Evolutionary conservation across 495 filamentous ascomycete species (phyloP).

Genomic region (Tetracladium setigerum): DNA sequence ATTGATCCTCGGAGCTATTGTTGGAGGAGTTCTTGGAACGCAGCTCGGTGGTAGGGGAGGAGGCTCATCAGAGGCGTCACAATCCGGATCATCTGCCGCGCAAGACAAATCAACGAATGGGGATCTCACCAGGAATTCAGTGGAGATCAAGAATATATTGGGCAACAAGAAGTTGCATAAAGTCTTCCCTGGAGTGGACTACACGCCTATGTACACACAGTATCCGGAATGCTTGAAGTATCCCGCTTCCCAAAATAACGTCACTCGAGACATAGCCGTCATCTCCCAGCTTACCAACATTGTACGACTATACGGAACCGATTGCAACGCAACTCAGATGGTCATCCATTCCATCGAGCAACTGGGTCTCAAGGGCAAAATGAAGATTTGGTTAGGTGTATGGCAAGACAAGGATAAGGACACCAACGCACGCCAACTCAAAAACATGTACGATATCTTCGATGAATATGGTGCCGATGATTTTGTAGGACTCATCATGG

Average conservation of each 20-base stretch:
- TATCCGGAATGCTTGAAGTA: constrained; percentile 77
- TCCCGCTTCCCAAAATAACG: constrained; percentile 84
- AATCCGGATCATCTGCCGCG: constrained; percentile 8
- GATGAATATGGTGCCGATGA: constrained; percentile 54
- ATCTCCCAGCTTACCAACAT: constrained; percentile 87
- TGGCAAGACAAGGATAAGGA: constrained; percentile 84
- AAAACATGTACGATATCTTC: constrained; percentile 74
- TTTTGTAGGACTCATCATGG: constrained; percentile 84
- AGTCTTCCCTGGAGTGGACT: constrained; percentile 96
- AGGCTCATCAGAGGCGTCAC: constrained; percentile 4
- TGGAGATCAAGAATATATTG: constrained; percentile 75
- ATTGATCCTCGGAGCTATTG: constrained; percentile 60
- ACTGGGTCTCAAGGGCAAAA: constrained; percentile 57
- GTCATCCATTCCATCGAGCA: constrained; percentile 73
- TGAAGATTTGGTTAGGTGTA: constrained; percentile 94
- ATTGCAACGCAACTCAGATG: constrained; percentile 98
- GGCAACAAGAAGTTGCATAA: constrained; percentile 76
- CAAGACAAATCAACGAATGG: constrained; percentile 48
- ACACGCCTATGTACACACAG: constrained; percentile 85
- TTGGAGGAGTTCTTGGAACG: constrained; percentile 70
- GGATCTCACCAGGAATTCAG: constrained; percentile 64
- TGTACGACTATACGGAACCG: constrained; percentile 87
- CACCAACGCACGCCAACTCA: constrained; percentile 74
- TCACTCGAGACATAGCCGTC: constrained; percentile 87
- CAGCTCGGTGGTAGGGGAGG: constrained; percentile 39